phyloP scores from a whole-genome alignment of 1,284 basidiomycete genomes.

The Irpex lacteus region DNA sequence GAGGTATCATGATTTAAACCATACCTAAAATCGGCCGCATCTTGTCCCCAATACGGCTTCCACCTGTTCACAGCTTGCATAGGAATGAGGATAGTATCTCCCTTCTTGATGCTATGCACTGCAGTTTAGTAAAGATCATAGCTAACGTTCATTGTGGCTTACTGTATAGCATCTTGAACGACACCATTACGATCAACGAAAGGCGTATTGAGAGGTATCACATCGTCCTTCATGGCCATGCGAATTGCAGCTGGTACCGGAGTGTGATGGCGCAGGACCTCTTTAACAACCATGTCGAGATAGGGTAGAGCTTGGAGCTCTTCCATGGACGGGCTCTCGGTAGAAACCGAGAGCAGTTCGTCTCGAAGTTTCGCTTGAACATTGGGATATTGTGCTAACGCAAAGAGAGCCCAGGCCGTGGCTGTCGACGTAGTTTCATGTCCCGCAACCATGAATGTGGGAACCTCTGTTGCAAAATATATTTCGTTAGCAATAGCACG shows the following conservation, averaged over 20 bases:
- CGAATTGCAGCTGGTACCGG: constrained; percentile 59
- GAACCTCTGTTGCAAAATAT: constrained; percentile 39
- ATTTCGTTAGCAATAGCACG: background rate
- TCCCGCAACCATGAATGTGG: constrained; percentile 65
- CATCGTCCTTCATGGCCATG: constrained; percentile 47
- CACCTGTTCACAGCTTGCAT: constrained; percentile 45
- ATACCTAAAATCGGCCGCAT: constrained; percentile 50
- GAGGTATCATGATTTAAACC: background rate
- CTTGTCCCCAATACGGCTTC: constrained; percentile 53
- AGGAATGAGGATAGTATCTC: constrained; percentile 45
- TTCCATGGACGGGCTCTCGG: constrained; percentile 47
- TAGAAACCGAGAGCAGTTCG: constrained; percentile 50
- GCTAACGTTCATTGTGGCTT: background rate
- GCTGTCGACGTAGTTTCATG: constrained; percentile 62
- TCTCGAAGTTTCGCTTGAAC: constrained; percentile 67
- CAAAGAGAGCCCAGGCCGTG: constrained; percentile 62
- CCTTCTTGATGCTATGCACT: constrained; percentile 35
- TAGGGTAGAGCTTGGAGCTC: constrained; percentile 58
- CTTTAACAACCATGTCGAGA: constrained; percentile 66
- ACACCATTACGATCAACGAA: constrained; percentile 29
- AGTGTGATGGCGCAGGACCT: constrained; percentile 63
- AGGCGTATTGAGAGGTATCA: constrained; percentile 31
- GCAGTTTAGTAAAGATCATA: too few relatives aligned
- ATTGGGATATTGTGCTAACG: constrained; percentile 50
- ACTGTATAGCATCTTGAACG: background rate